Evolutionary conservation across 2,329 filamentous ascomycete species (phyloP).

Genomic region (Aspergillus sp.): DNA sequence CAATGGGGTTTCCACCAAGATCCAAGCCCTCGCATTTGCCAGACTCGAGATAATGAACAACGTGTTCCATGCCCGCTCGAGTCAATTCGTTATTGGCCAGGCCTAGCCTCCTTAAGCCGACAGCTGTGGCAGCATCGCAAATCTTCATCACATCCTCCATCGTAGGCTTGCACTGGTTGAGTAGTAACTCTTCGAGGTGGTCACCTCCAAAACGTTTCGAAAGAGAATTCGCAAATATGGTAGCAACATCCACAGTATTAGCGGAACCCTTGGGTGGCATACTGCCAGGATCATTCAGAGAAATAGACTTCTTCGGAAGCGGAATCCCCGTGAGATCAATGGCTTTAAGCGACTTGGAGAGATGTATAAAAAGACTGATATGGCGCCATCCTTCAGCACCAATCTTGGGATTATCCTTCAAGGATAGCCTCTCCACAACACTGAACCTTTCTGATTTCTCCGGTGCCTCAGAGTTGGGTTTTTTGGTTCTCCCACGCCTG

Average conservation of each 20-base stretch:
- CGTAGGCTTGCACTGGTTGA: slow-evolving; percentile 77
- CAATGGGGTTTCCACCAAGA: slow-evolving; percentile 79
- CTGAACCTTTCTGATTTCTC: slow-evolving; percentile 54
- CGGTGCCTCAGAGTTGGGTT: slow-evolving; percentile 36
- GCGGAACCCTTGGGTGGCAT: slow-evolving; percentile 21
- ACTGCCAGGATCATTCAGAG: slow-evolving; percentile 31
- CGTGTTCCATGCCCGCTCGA: slow-evolving; percentile 72
- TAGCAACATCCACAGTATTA: slow-evolving; percentile 57
- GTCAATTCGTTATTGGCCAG: slow-evolving; percentile 82
- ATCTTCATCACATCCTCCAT: slow-evolving; percentile 73
- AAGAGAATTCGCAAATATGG: slow-evolving; percentile 74
- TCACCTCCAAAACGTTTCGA: slow-evolving; percentile 75
- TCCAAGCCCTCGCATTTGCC: slow-evolving; percentile 87
- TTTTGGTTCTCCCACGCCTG: slow-evolving; percentile 49
- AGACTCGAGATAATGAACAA: slow-evolving; percentile 74
- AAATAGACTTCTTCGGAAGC: slow-evolving; percentile 62
- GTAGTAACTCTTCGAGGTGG: slow-evolving; percentile 78
- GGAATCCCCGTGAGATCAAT: slow-evolving; percentile 85
- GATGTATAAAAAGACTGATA: slow-evolving; percentile 84
- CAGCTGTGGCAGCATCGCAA: slow-evolving; percentile 79
- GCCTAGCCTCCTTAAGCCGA: slow-evolving; percentile 77
- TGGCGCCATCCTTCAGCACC: slow-evolving; percentile 89
- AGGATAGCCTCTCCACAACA: slow-evolving; percentile 80
- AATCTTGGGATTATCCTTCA: slow-evolving; percentile 88
- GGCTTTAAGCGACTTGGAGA: slow-evolving; percentile 82